Evolutionary conservation across 78 protist species (phyloP), one percentile per base, ranked within the genome.

Genomic region (slime mould (Dictyostelium discoideum)): DNA sequence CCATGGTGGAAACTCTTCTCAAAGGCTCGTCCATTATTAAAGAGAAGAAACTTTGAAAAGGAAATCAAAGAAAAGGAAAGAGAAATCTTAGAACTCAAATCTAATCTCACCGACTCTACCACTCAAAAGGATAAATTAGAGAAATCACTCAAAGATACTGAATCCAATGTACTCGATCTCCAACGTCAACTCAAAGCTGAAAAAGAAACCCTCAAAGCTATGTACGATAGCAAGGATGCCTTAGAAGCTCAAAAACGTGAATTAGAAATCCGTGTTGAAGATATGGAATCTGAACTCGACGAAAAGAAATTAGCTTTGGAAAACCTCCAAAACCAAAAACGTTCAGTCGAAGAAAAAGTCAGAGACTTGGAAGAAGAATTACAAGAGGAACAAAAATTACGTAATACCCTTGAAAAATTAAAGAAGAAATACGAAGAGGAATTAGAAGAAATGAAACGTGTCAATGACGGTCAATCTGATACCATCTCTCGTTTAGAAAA

Each of bases 1-100:
- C 95, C 93, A 82, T 96, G 97, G 97, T 96, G 97, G 97, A 96
- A 85, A 86, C 80, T 96, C 9, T 96, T 96, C 97, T 44, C 78
- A 84, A 96, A 96, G 93, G 95, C 92, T 73, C 57, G 97, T 29
- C 97, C 97, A 74, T 48, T 92, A 26, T 74, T 96, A 32, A 96
- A 96, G 95, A 80, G 97, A 67, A 22, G 95, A 26, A 96, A 96
- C 95, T 87, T 96, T 79, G 97, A 96, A 63, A 89, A 92, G 78
- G 97, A 96, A 84, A 85, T 96, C 86, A 87, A 96, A 86, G 97
- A 92, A 60, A 96, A 96, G 85, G 93, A 87, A 20, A 72, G 84
- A 63, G 95, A 84, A 77, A 81, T 96, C 82, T 40, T 54, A 3
- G 93, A 84, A 67, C 54, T 96, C 60, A 82, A 87, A 72, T 39